phyloP scores from a whole-genome alignment of 805 yeast species.

The Ogataea chonburiensis region DNA sequence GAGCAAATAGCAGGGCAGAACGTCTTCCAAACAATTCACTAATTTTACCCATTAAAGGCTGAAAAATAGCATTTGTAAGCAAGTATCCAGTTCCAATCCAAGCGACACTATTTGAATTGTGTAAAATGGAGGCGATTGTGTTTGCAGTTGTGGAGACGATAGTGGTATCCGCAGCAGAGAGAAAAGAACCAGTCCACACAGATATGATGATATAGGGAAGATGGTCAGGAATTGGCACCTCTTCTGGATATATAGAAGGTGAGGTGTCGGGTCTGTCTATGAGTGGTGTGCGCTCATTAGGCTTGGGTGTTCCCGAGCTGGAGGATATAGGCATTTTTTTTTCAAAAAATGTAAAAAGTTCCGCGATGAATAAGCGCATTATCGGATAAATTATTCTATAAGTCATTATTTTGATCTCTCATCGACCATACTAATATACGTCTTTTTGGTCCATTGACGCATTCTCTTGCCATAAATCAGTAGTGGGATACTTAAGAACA shows the following conservation, averaged over 20 bases:
- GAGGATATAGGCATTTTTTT: not conserved
- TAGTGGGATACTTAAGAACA: constrained; percentile 54
- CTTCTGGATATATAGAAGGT: no score
- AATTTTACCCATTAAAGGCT: constrained; percentile 69
- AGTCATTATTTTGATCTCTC: no score
- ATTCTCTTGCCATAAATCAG: constrained; percentile 59
- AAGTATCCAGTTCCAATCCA: constrained; percentile 78
- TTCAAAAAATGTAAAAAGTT: no score
- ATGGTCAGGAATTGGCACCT: constrained; percentile 9
- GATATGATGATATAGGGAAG: constrained; percentile 28
- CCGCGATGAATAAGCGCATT: no score
- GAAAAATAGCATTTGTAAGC: constrained; percentile 69
- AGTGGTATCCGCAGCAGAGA: constrained; percentile 59
- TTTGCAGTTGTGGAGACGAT: constrained; percentile 58
- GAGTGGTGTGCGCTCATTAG: not conserved
- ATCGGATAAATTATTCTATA: no score
- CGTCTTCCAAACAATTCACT: constrained; percentile 64
- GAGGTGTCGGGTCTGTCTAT: no score
- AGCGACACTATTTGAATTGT: constrained; percentile 48
- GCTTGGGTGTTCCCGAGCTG: no score
- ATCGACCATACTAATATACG: constrained; percentile 50
- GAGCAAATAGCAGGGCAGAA: constrained; percentile 42
- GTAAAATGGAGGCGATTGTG: constrained; percentile 57
- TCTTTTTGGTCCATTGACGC: constrained; percentile 52
- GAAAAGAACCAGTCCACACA: constrained; percentile 45